phyloP scores from a whole-genome alignment of 129 eudicot genomes.

The Arctium minus region DNA sequence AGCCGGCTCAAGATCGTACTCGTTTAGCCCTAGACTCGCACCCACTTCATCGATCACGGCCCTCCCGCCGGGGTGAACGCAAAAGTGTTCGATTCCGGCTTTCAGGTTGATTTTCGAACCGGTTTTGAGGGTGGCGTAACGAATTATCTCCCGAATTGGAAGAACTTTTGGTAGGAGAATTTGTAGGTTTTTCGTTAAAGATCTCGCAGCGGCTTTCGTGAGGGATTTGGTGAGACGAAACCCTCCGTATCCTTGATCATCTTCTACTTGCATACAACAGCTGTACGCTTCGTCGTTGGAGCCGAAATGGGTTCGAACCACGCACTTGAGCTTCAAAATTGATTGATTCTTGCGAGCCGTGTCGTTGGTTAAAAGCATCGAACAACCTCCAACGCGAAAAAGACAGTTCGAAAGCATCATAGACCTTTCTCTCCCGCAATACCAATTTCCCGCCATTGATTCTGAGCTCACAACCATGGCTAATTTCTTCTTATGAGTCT shows the following conservation, averaged over 20 bases:
- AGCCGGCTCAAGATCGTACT: slow-evolving; percentile 65
- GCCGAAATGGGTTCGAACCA: slow-evolving; percentile 51
- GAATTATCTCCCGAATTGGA: slow-evolving; percentile 45
- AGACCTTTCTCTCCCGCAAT: slow-evolving; percentile 50
- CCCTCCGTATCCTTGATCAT: slow-evolving; percentile 34
- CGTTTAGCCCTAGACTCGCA: slow-evolving; percentile 37
- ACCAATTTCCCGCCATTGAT: slow-evolving; percentile 51
- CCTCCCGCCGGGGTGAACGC: slow-evolving; percentile 79
- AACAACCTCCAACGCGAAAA: slow-evolving; percentile 59
- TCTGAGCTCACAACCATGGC: slow-evolving; percentile 63
- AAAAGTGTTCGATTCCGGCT: slow-evolving; percentile 56
- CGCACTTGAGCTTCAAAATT: slow-evolving; percentile 37
- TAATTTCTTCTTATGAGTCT: slow-evolving; percentile 29
- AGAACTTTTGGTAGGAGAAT: slow-evolving; percentile 42
- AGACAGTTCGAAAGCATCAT: slow-evolving; percentile 60
- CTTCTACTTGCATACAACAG: slow-evolving; percentile 53
- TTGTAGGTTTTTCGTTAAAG: slow-evolving; percentile 35
- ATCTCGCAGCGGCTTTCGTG: slow-evolving; percentile 40
- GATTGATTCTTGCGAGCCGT: slow-evolving; percentile 16
- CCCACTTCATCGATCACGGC: slow-evolving; percentile 68
- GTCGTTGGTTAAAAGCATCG: slow-evolving; percentile 51
- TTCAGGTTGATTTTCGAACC: slow-evolving; percentile 38
- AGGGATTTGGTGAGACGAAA: slow-evolving; percentile 46
- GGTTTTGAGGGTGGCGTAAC: slow-evolving; percentile 4
- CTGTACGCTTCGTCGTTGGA: slow-evolving; percentile 43